These are phyloP conservation scores for Hymenoscyphus fraxineus DNA, from an alignment of 2,329 filamentous ascomycete species.

Conservation along the genomic window DNA sequence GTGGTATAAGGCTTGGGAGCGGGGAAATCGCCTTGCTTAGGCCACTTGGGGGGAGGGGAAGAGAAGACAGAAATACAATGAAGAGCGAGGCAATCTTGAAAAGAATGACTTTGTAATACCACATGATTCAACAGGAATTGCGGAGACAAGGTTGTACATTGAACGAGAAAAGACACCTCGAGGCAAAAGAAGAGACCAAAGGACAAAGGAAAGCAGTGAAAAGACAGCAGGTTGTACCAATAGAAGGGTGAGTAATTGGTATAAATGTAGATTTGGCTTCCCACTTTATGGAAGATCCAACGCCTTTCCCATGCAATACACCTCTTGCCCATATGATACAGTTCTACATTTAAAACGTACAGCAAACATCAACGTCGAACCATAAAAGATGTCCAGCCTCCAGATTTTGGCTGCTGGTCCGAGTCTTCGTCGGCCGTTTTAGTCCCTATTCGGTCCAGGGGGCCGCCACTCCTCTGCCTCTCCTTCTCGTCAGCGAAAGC, in stretches of 20 bases:
- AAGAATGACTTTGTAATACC: not conserved
- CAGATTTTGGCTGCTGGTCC: slow-evolving; percentile 15
- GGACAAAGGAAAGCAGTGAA: not conserved
- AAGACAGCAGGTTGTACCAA: not conserved
- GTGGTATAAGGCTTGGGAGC: not conserved
- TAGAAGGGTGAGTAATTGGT: slow-evolving; percentile 1
- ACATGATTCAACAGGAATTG: too few species aligned
- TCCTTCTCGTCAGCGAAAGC: slow-evolving; percentile 33
- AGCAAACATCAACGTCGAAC: slow-evolving; percentile 15
- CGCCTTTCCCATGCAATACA: slow-evolving; percentile 15
- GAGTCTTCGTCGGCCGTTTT: slow-evolving; percentile 1
- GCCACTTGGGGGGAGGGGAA: not conserved
- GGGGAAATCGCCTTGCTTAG: not conserved
- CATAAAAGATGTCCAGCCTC: slow-evolving; percentile 26
- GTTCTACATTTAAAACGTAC: slow-evolving; percentile 14
- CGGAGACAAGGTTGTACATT: not conserved
- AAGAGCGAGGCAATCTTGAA: not conserved
- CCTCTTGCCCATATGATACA: slow-evolving; percentile 18
- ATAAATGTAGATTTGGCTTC: slow-evolving; percentile 7
- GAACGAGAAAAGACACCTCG: not conserved
- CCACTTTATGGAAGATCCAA: slow-evolving; percentile 8
- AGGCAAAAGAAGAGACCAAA: not conserved
- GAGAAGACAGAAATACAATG: not conserved
- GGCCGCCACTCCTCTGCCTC: slow-evolving; percentile 29
- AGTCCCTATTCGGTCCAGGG: slow-evolving; percentile 31